A percentile compares a stretch with the other conserved stretches of the same genome.
Evolutionary conservation across 768 basidiomycete species (phyloP).

Genomic region (Tricholoma furcatifolium): DNA sequence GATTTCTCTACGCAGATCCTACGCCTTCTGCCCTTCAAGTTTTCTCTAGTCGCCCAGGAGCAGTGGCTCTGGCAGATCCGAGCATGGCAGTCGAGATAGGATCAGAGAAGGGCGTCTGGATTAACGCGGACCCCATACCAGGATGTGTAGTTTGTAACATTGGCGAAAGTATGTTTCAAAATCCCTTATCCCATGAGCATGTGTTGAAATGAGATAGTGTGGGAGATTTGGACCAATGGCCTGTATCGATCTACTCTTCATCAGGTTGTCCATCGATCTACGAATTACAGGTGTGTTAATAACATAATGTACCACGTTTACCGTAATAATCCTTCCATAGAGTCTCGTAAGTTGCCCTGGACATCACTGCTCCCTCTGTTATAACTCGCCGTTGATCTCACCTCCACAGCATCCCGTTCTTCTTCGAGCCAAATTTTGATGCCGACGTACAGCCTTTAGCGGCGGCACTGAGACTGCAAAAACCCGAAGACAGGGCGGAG

Average conservation of each 20-base stretch:
- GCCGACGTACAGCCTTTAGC: slow-evolving; percentile 66
- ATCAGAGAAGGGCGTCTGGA: slow-evolving; percentile 67
- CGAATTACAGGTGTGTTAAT: slow-evolving; percentile 57
- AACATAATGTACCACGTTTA: not conserved
- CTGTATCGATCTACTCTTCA: slow-evolving; percentile 87
- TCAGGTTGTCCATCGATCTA: slow-evolving; percentile 75
- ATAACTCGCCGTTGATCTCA: not conserved
- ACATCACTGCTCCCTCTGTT: not conserved
- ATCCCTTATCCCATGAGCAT: not conserved
- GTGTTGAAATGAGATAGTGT: slow-evolving; percentile 51
- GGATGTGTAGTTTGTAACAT: slow-evolving; percentile 90
- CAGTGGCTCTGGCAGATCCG: slow-evolving; percentile 23
- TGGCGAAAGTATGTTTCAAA: slow-evolving; percentile 69
- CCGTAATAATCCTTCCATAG: slow-evolving; percentile 30
- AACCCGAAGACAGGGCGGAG: slow-evolving; percentile 17
- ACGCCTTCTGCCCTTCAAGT: slow-evolving; percentile 83
- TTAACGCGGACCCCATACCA: slow-evolving; percentile 80
- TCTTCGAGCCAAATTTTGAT: slow-evolving; percentile 89
- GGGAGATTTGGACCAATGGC: slow-evolving; percentile 90
- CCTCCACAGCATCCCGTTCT: slow-evolving; percentile 74
- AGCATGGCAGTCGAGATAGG: slow-evolving; percentile 52
- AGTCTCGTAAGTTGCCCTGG: slow-evolving; percentile 58
- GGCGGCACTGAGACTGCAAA: slow-evolving; percentile 50
- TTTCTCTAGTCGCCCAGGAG: slow-evolving; percentile 50
- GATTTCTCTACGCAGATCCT: slow-evolving; percentile 84